Base-by-base conservation (phyloP, 495 filamentous ascomycete genomes). In the Pyrenopolyporus hunteri region DNA sequence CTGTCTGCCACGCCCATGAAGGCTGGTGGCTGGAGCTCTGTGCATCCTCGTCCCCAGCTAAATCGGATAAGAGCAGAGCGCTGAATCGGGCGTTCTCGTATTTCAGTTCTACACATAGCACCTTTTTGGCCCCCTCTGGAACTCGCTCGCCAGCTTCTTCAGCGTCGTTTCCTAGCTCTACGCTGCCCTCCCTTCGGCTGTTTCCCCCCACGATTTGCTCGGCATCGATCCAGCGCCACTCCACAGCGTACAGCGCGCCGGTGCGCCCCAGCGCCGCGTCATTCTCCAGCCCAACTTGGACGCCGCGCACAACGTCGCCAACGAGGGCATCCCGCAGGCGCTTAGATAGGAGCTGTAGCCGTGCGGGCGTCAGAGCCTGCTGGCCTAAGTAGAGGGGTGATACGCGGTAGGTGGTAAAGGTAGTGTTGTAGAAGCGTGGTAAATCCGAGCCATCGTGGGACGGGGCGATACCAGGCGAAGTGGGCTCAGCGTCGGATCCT, bases 271-370 rank as follows among this genome's bases (percentile, higher is more conserved):
- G 44, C 0, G 59, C 49, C 3, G 63, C 57, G 11, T 70, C 72
- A 3, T 57, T 59, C 19, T 73, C 52, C 25, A 63, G 33, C 1
- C 75, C 73, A 2, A 82, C 70, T 36, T 80, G 76, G 17, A 80
- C 76, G 23, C 79, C 79, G 20, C 79, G 78, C 14, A 80, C 75
- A 0, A 80, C 78, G 50, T 80, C 79, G 0, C 78, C 78, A 0
- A 80, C 78, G 0, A 82, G 69, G 5, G 57, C 64, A 19, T 80
- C 78, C 6, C 79, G 71, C 2, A 82, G 61, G 0, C 74, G 67
- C 1, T 70, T 69, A 0, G 79, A 70, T 8, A 80, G 62, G 1
- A 60, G 28, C 9, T 70, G 64, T 5, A 82, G 67, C 0, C 73
- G 64, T 1, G 31, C 20, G 0, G 47, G 25, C 0, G 59, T 66